A percentile compares a stretch with the other conserved stretches of the same genome.
phyloP scores from a whole-genome alignment of 257 asterid species.

The Petunia secreta region DNA sequence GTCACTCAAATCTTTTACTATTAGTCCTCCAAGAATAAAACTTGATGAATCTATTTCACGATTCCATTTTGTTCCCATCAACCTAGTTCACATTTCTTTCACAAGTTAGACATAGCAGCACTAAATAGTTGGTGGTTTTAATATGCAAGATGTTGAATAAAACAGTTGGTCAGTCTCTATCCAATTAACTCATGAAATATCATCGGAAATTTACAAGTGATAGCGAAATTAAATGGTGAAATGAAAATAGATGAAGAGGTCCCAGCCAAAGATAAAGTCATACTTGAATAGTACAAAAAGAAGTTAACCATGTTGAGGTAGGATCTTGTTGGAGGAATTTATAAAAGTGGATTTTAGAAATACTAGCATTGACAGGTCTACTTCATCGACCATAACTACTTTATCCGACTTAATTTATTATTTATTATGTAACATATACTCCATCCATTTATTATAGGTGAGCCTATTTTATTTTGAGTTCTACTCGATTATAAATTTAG shows the following conservation, averaged over 20 bases:
- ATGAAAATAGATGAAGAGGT: neutral
- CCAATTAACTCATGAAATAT: neutral
- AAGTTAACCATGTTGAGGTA: conserved; percentile 30
- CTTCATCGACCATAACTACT: conserved; percentile 1
- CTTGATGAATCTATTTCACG: neutral
- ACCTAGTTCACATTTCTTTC: neutral
- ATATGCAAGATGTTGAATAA: conserved; percentile 5
- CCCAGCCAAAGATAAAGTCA: conserved; percentile 6
- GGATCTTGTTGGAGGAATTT: conserved; percentile 32
- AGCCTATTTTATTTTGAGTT: no score
- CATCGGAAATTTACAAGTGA: conserved; percentile 21
- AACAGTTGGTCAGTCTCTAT: conserved; percentile 13
- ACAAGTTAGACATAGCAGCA: neutral
- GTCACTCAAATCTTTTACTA: no score
- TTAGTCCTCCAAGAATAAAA: neutral
- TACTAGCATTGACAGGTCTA: conserved; percentile 10
- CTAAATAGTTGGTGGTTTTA: neutral
- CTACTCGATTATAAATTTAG: no score
- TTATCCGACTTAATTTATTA: no score
- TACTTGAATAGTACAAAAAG: conserved; percentile 23
- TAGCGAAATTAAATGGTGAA: conserved; percentile 2
- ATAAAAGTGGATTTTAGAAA: neutral
- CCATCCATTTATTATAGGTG: no score
- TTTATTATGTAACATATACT: no score
- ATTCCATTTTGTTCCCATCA: neutral